Base-by-base conservation (phyloP, 1,284 basidiomycete species). In the Cutaneotrichosporon cutaneum region DNA sequence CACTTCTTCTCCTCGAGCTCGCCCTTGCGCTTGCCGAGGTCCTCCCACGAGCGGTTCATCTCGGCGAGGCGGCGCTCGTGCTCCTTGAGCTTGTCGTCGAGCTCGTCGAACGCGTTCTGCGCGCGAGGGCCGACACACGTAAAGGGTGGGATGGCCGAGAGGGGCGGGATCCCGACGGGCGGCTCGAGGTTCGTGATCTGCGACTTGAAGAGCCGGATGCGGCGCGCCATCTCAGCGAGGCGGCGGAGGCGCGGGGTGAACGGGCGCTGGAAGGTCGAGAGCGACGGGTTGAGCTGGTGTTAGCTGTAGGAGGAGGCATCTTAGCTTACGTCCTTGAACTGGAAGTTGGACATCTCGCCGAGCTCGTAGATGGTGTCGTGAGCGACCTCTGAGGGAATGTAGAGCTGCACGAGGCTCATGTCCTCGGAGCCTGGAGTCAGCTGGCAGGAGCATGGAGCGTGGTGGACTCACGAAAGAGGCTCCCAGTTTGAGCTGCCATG, bases 361-460 rank as follows among this genome's bases (percentile, higher is more conserved):
- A 99, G 87, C 78, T 96, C 93, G 65, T 90, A 88, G 64, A 98
- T 91, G 55, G 95, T 92, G 74, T 96, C 92, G 80, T 99, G 96
- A 26, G 94, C 93, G 60, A 96, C 92, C 84, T 99, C 96, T 54
- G 91, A 90, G 54, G 96, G 96, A 71, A 98, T 90, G 81, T 95
- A 96, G 76, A 99, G 88, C 85, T 99, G 94, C 70, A 97, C 90
- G 82, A 96, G 85, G 83, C 92, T 95, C 94, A 98, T 97, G 82
- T 87, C 85, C 82, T 94, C 92, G 83, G 92, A 95, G 67, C 89
- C 92, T 94, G 69, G 11, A 16, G 56, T 58, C 42, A 59, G 55
- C 44, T 16, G 21, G 22, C 30, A 36, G n/a, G n/a, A n/a, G n/a
- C 22, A 55, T 21, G 18, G 14, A 30, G 9, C 57, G 4, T 2